Evolutionary conservation across 306 rosid genomes (phyloP).

Genomic region (Lotus japonicus): DNA sequence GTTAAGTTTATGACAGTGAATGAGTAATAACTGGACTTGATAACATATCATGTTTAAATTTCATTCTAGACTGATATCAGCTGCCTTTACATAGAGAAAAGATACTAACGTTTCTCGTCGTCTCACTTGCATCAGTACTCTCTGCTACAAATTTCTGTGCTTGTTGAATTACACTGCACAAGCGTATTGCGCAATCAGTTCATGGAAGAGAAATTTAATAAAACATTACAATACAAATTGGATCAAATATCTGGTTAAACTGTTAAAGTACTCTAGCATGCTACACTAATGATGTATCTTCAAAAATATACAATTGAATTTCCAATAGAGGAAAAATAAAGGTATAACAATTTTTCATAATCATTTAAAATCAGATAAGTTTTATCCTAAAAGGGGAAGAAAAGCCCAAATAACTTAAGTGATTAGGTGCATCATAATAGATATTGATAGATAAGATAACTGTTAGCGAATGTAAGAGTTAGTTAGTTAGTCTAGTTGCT

Average conservation of each 20-base stretch:
- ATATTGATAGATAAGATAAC: too few species aligned
- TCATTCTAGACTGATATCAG: not conserved
- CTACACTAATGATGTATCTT: not conserved
- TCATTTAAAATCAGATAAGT: not conserved
- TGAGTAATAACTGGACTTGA: not conserved
- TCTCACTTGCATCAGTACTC: constrained; percentile 53
- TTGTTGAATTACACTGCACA: constrained; percentile 79
- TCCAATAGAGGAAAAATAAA: constrained; percentile 1
- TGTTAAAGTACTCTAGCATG: constrained; percentile 13
- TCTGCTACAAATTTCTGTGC: constrained; percentile 61
- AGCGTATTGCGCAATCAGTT: constrained; percentile 17
- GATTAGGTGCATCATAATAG: not conserved
- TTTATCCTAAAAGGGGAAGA: not conserved
- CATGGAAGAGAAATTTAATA: constrained; percentile 16
- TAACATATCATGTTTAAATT: constrained; percentile 5
- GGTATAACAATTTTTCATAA: not conserved
- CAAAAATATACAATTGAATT: not conserved
- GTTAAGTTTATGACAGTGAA: not conserved
- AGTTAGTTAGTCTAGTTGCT: too few species aligned
- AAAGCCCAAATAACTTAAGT: not conserved
- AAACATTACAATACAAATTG: not conserved
- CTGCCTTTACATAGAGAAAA: constrained; percentile 7
- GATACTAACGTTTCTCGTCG: constrained; percentile 69
- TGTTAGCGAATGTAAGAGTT: too few species aligned
- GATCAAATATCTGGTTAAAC: constrained; percentile 7